These are phyloP conservation scores for Rosa multiflora DNA, from an alignment of 306 rosid species.

Conservation along the genomic window DNA sequence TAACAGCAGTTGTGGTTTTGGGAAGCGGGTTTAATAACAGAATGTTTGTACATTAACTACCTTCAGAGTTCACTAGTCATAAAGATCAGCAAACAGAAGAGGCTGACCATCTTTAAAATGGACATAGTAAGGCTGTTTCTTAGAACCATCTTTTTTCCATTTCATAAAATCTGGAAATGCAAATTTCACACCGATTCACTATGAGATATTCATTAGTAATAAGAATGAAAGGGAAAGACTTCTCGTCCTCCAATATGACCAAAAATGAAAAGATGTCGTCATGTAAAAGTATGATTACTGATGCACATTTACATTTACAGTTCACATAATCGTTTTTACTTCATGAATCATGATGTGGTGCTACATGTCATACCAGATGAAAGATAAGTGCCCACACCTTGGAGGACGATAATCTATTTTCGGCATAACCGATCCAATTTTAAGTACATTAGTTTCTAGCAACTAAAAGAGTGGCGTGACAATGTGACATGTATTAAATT, in stretches of 20 bases:
- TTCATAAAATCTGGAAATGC: constrained; percentile 66
- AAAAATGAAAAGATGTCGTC: neutral
- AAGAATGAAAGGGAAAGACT: neutral
- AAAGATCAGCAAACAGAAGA: constrained; percentile 85
- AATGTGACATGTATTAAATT: neutral
- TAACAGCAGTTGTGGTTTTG: neutral
- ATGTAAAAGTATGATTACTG: neutral
- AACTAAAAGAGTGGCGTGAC: neutral
- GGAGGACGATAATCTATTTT: neutral
- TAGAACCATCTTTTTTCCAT: constrained; percentile 91
- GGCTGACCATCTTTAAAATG: constrained; percentile 84
- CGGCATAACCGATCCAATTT: neutral
- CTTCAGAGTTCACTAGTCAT: constrained; percentile 79
- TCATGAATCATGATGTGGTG: neutral
- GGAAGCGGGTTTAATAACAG: neutral
- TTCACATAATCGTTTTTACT: neutral
- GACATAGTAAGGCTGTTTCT: constrained; percentile 87
- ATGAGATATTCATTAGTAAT: neutral
- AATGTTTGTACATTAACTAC: constrained; percentile 30
- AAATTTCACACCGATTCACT: neutral
- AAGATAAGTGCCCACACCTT: neutral
- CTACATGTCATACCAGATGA: neutral
- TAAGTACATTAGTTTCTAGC: neutral
- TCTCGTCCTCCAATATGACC: neutral
- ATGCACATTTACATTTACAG: neutral